Evolutionary conservation across 169 alveolate species (phyloP).

Genomic region (Plasmodium vivax): DNA sequence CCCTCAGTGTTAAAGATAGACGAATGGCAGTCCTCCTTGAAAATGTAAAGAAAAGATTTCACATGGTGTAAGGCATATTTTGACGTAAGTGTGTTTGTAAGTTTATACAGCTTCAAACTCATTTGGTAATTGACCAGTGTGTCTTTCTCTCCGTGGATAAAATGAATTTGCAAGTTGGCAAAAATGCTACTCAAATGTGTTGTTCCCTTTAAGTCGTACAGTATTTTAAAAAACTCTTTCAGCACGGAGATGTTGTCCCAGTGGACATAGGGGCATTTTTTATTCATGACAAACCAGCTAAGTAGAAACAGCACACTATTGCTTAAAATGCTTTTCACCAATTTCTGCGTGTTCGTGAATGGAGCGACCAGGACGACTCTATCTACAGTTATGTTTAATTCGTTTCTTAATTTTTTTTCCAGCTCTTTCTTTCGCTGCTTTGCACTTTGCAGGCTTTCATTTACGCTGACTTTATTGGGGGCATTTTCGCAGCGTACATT

Average conservation of each 20-base stretch:
- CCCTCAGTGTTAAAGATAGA: conserved; percentile 52
- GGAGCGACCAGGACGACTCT: conserved; percentile 61
- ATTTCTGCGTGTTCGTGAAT: conserved; percentile 68
- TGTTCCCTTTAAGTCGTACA: conserved; percentile 42
- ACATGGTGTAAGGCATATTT: conserved; percentile 43
- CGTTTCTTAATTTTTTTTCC: background rate
- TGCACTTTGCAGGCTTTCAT: background rate
- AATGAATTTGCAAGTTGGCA: conserved; percentile 47
- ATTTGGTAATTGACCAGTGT: conserved; percentile 57
- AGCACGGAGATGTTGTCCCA: conserved; percentile 62
- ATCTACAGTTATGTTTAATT: conserved; percentile 40
- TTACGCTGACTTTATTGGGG: background rate
- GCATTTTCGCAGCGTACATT: background rate
- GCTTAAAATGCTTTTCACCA: conserved; percentile 50
- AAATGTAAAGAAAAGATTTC: conserved; percentile 20
- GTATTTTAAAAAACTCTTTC: conserved; percentile 47
- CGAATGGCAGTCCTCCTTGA: conserved; percentile 62
- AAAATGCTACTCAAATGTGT: conserved; percentile 28
- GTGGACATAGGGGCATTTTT: conserved; percentile 65
- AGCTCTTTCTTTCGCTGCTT: background rate
- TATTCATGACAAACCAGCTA: conserved; percentile 65
- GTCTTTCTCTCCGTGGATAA: conserved; percentile 68
- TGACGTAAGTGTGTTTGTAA: conserved; percentile 28
- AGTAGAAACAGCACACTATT: conserved; percentile 52
- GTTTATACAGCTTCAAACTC: conserved; percentile 42